Evolutionary conservation across 2,329 filamentous ascomycete species (phyloP).

Genomic region (Trichoderma oligosporum): DNA sequence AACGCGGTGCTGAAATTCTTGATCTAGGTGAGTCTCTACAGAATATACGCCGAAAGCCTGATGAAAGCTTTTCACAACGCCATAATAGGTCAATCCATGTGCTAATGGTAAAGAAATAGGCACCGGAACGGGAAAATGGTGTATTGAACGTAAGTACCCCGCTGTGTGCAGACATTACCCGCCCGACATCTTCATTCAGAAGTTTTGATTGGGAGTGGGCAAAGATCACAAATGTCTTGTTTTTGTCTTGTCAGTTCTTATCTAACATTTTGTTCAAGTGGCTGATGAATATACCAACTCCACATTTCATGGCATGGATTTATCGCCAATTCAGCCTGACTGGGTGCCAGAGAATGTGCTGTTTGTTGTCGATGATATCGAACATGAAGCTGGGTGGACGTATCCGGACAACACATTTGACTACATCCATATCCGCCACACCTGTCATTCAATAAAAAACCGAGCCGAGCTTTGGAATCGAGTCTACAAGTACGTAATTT

Average conservation of each 20-base stretch:
- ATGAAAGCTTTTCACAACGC: neutral
- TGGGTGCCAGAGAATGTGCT: slow-evolving; percentile 50
- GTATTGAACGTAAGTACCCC: slow-evolving; percentile 43
- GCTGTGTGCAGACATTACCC: no score
- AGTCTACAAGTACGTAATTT: slow-evolving; percentile 38
- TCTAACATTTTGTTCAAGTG: slow-evolving; percentile 34
- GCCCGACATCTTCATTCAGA: no score
- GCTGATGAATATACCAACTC: slow-evolving; percentile 45
- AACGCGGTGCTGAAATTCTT: slow-evolving; percentile 43
- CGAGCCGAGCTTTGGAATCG: slow-evolving; percentile 40
- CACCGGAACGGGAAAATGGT: slow-evolving; percentile 51
- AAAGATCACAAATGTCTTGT: no score
- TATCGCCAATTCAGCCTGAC: slow-evolving; percentile 51
- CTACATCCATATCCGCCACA: slow-evolving; percentile 48
- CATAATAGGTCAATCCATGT: neutral
- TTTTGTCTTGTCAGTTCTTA: neutral
- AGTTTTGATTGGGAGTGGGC: no score
- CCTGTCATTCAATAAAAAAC: slow-evolving; percentile 44
- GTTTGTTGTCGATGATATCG: slow-evolving; percentile 51
- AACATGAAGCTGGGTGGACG: slow-evolving; percentile 48
- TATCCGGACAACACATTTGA: slow-evolving; percentile 45
- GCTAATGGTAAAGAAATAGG: slow-evolving; percentile 31
- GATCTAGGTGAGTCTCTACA: slow-evolving; percentile 41
- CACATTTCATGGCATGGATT: slow-evolving; percentile 46
- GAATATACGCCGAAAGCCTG: neutral